phyloP scores from a whole-genome alignment of 495 filamentous ascomycete species.

The Neurospora cerealis region DNA sequence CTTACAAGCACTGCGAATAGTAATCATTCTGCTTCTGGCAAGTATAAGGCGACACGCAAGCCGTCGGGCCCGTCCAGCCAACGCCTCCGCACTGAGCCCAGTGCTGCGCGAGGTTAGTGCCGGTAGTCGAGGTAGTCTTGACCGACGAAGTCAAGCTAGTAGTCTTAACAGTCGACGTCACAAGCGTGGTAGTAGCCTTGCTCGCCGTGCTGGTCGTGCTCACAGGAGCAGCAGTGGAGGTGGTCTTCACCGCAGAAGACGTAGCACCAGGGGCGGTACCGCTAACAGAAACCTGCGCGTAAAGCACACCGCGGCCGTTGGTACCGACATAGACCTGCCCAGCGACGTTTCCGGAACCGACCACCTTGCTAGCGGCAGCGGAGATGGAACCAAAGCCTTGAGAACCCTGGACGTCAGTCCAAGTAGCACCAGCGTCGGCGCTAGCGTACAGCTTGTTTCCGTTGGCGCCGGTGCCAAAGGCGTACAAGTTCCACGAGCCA shows the following conservation, averaged over 20 bases:
- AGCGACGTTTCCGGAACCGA: constrained; percentile 38
- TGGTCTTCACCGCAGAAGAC: background rate
- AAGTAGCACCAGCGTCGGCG: constrained; percentile 35
- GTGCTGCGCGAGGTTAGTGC: constrained; percentile 3
- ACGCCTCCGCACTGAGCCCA: constrained; percentile 19
- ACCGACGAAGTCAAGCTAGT: background rate
- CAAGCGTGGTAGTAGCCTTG: constrained; percentile 7
- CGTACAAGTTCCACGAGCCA: constrained; percentile 36
- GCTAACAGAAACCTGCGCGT: constrained; percentile 23
- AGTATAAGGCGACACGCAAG: constrained; percentile 8
- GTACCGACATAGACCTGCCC: constrained; percentile 49
- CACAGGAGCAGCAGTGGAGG: background rate
- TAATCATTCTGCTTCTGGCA: constrained; percentile 21
- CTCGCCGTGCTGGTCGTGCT: constrained; percentile 1
- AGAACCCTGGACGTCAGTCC: constrained; percentile 43
- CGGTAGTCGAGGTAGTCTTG: background rate
- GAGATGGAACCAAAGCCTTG: constrained; percentile 44
- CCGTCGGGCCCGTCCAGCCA: constrained; percentile 12
- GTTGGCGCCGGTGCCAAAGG: constrained; percentile 35
- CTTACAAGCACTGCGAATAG: constrained; percentile 38
- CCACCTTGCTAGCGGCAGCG: constrained; percentile 26
- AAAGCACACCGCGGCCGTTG: constrained; percentile 49
- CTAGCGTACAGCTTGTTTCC: constrained; percentile 41
- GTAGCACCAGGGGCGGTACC: background rate
- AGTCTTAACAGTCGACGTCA: constrained; percentile 7